phyloP scores from a whole-genome alignment of 768 basidiomycete species.

The Infundibulicybe gibba region DNA sequence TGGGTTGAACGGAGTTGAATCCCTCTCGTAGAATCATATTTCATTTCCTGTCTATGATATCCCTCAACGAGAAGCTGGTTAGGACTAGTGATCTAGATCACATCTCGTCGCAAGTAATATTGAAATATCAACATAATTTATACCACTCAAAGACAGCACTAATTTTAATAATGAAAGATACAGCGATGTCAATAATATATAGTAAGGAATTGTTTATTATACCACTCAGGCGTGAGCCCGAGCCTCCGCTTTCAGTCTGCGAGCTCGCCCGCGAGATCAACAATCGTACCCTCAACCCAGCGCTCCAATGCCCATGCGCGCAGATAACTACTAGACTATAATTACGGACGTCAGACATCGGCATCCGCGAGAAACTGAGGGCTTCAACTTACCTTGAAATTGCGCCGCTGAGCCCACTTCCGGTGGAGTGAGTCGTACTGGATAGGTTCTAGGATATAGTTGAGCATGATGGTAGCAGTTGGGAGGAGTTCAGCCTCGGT shows the following conservation, averaged over 20 bases:
- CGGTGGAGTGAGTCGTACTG: constrained; percentile 78
- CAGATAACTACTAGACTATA: constrained; percentile 72
- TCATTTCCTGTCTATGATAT: too few species aligned
- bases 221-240: constrained; percentile 6
- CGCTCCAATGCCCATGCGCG: constrained; percentile 74
- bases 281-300: constrained; percentile 57
- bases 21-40: too few species aligned
- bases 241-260: constrained; percentile 49
- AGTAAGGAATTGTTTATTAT: too few species aligned
- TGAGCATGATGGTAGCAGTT: constrained; percentile 82
- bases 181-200: too few species aligned
- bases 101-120: too few species aligned
- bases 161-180: too few species aligned
- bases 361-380: not conserved
- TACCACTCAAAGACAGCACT: too few species aligned
- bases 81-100: too few species aligned
- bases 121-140: too few species aligned
- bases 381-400: constrained; percentile 63
- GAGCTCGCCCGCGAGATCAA: constrained; percentile 55
- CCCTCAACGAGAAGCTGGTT: too few species aligned
- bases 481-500: constrained; percentile 76
- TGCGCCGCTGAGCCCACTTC: constrained; percentile 86
- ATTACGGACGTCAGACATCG: not conserved
- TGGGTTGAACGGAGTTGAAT: too few species aligned
- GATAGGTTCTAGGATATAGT: constrained; percentile 74